Base-by-base conservation (phyloP, 1,284 basidiomycete species). In the Marasmius oreades region DNA sequence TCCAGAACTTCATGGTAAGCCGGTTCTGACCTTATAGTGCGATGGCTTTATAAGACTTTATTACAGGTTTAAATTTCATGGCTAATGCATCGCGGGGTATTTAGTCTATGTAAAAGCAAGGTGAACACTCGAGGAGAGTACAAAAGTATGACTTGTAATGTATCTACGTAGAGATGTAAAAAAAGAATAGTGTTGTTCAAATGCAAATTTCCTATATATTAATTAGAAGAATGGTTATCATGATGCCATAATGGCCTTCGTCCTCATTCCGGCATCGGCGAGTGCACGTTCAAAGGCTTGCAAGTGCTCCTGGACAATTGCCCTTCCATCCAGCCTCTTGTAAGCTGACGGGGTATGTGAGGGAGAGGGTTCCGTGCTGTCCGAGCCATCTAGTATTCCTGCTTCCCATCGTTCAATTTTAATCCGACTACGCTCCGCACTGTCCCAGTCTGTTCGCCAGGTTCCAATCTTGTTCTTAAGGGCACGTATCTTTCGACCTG, bases 341-440 rank as follows among this genome's bases (percentile, higher is more conserved):
- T 50, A 76, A 42, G 64, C 64, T n/a, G 65, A 64, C 5, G 64
- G 57, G 61, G 44, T 65, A 60, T 33, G 65, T 66, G 22, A 63
- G 66, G 31, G 72, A 71, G 56, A 58, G 14, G 39, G 10, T 36
- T 69, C 64, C 16, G 63, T 62, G 45, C 56, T 59, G 31, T 57
- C 69, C 61, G 46, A 70, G 68, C 70, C 69, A 54, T 85, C 84
- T 53, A 69, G 59, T 24, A 80, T 64, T 1, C 84, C 85, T 5
- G 80, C 77, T 64, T 92, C 90, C 88, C 90, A 92, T 65, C 76
- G 77, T 68, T 90, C 88, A 57, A 92, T 90, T 67, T 75, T 81
- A 56, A 78, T 63, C 42, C 87, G 79, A 64, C 90, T 92, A 50
- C 81, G 78, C 69, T 92, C 90, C 39, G 88, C 90, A 61, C 84